Evolutionary conservation across 305 asterid genomes (phyloP).

Genomic region (Fraxinus dipetala): DNA sequence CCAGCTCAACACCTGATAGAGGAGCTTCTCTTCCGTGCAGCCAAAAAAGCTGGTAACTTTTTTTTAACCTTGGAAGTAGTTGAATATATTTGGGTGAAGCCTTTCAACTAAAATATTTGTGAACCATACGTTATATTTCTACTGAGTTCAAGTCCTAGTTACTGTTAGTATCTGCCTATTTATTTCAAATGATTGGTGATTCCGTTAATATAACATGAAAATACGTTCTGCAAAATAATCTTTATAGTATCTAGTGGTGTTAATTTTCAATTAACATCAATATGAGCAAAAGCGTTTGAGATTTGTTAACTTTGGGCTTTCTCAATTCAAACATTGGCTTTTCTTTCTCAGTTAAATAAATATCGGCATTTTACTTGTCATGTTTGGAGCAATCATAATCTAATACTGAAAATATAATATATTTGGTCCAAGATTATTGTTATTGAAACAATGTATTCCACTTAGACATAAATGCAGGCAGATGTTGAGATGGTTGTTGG

Average conservation of each 20-base stretch:
- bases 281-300: not conserved
- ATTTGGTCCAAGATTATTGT: not conserved
- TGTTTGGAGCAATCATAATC: not conserved
- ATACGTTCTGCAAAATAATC: not conserved
- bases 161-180: not conserved
- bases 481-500: not conserved
- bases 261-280: not conserved
- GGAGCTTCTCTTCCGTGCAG: slow-evolving; percentile 93
- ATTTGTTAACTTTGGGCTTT: not conserved
- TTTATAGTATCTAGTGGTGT: not conserved
- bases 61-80: slow-evolving; percentile 3
- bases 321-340: not conserved
- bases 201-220: not conserved
- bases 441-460: not conserved
- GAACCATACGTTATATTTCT: not conserved
- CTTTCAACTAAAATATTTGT: not conserved
- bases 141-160: not conserved
- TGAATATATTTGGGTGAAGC: slow-evolving; percentile 5
- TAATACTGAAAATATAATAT: not conserved
- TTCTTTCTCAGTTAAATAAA: not conserved
- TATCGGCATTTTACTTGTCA: not conserved
- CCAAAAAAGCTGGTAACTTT: slow-evolving; percentile 88
- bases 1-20: slow-evolving; percentile 96
- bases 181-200: not conserved
- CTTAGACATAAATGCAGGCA: not conserved